Conservation (phyloP, 1,139 yeast species). For the Hyphopichia fennica region DNA sequence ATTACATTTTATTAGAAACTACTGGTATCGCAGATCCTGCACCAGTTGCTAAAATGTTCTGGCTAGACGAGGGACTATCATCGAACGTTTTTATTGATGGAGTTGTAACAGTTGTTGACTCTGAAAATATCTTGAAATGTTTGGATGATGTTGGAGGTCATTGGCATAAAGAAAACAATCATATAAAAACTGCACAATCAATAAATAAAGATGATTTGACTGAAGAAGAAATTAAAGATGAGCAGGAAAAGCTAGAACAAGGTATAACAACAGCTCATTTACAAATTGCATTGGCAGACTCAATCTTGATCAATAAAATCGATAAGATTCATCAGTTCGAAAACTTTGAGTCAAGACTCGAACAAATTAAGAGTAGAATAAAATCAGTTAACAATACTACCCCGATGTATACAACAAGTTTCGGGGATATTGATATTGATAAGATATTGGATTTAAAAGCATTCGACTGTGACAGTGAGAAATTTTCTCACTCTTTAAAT, state of each 20-base stretch:
- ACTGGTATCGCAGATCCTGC: conserved; percentile 99
- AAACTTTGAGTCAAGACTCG: conserved; percentile 16
- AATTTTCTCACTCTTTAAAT: conserved; percentile 25
- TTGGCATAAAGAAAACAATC: conserved; percentile 46
- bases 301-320: conserved; percentile 71
- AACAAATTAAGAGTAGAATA: conserved; percentile 37
- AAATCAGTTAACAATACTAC: conserved; percentile 65
- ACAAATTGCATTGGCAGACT: conserved; percentile 90
- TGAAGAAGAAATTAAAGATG: conserved; percentile 35
- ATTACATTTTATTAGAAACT: conserved; percentile 87
- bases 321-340: conserved; percentile 43
- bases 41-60: conserved; percentile 94
- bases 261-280: conserved; percentile 82
- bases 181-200: conserved; percentile 22
- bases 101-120: conserved; percentile 87
- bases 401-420: conserved; percentile 65
- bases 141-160: conserved; percentile 70
- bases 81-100: conserved; percentile 90
- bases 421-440: conserved; percentile 63
- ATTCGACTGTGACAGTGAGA: conserved; percentile 52
- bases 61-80: conserved; percentile 89
- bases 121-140: conserved; percentile 64
- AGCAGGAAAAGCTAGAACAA: conserved; percentile 29
- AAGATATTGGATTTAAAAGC: conserved; percentile 78
- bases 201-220: conserved; percentile 21